Base-by-base conservation (phyloP, 352 stramenopile genomes). In the Stephanocyclus meneghinianus region DNA sequence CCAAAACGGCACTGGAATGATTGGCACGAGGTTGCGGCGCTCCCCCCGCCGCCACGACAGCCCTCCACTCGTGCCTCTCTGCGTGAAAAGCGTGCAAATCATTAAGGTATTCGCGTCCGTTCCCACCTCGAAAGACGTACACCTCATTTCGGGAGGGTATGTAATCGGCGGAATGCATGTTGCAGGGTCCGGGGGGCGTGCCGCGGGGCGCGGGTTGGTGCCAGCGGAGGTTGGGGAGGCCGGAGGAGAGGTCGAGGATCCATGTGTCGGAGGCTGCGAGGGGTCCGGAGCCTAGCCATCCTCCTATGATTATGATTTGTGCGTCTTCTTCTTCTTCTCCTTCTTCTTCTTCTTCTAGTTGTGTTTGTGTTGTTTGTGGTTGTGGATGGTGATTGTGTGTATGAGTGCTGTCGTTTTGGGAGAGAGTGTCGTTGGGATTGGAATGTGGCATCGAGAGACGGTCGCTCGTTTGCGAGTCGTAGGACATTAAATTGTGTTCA, bases 81-180 rank as follows among this genome's bases (percentile, higher is more conserved):
- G 97, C 90, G 71, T 97, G 79, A 4, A 98, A 86, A 18, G 95
- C 94, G 79, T 98, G 95, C 44, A 98, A 87, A 83, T 98, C 96
- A 74, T 98, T 98, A 2, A 98, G 84, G 82, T 98, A 98, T 82
- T 98, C 95, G 32, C 95, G 88, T 11, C 95, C 95, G 73, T 98
- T 95, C 29, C 96, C 95, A 45, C 96, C 95, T 29, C 96, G 91
- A 74, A 98, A 98, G 0, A 98, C 93, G 50, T 97, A 92, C 51
- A 98, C 95, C 80, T 94, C 94, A 21, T 90, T 83, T 53, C 91
- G 66, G 32, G 91, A 78, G 5, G 90, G 78, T 4, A 98, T 87
- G 71, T 95, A 98, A 80, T 98, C 96, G 7, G 95, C 95, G n/a
- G 95, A 98, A 89, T 98, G 96, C 96, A 98, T 98, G 82, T 98